phyloP scores from a whole-genome alignment of 345 rosid species.

The Sisymbrium altissimum region DNA sequence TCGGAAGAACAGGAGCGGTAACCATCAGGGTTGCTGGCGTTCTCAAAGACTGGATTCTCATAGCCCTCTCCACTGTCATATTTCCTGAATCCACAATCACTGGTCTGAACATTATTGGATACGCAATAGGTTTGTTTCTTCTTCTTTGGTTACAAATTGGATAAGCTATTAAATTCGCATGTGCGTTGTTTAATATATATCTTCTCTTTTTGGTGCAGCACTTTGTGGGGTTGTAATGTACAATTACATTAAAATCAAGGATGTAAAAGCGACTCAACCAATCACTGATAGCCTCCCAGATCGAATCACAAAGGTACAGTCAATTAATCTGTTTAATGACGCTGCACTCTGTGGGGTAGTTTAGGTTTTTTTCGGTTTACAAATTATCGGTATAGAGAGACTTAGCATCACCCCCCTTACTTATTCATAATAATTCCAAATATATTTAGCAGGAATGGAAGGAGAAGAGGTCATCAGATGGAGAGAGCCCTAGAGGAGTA shows the following conservation, averaged over 20 bases:
- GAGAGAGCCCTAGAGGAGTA: conserved; percentile 42
- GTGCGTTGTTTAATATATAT: conserved; percentile 5
- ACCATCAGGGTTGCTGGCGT: conserved; percentile 94
- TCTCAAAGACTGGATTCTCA: conserved; percentile 93
- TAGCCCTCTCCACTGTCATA: conserved; percentile 89
- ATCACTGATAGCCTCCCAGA: conserved; percentile 66
- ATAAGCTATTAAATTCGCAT: neutral
- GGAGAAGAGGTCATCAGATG: conserved; percentile 87
- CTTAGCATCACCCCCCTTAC: neutral
- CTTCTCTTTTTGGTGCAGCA: conserved; percentile 42
- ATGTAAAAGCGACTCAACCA: conserved; percentile 63
- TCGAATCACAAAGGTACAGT: conserved; percentile 69
- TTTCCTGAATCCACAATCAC: conserved; percentile 94
- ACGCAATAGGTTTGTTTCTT: conserved; percentile 73
- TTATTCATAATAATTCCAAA: neutral
- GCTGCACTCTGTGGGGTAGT: neutral
- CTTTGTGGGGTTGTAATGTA: conserved; percentile 96
- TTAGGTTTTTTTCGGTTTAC: neutral
- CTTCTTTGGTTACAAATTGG: neutral
- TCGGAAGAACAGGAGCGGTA: conserved; percentile 95
- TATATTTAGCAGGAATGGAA: conserved; percentile 70
- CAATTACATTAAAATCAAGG: conserved; percentile 80
- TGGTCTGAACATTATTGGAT: conserved; percentile 84
- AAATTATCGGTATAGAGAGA: no score
- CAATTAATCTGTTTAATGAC: neutral